Evolutionary conservation across 2,329 filamentous ascomycete genomes (phyloP), one percentile per base, ranked within the genome.

Genomic region (Xylaria sp.): DNA sequence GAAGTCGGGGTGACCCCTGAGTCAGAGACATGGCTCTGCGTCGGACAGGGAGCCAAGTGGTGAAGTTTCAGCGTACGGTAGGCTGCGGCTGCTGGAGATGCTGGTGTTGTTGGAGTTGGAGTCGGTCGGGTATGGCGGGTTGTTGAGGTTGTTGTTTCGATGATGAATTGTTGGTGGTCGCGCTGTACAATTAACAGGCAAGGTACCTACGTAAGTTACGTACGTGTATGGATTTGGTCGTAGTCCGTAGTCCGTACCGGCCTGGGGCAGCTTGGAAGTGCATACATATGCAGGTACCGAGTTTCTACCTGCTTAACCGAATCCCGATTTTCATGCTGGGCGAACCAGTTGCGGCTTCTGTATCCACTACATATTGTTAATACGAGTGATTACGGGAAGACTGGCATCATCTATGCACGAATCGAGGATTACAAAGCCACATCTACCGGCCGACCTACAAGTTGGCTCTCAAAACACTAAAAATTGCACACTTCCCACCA

Each of bases 1-100:
- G 94, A 55, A 99, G 86, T 72, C 94, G 89, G 65, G 94, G 93
- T 52, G 92, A 97, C 75, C 85, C 93, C 64, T 90, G 88, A 67
- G 83, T 76, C 64, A 85, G 74, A 65, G 83, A 79, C 82, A 85
- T 84, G 65, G 66, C 75, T 63, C 58, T 54, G 50, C 44, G 58
- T 54, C 37, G 48, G 39, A 42, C 37, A 30, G 52, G 16, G 53
- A 55, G 64, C 50, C 50, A 46, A 10, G 42, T 11, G 4, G 49
- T 18, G 8, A 53, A 23, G 42, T 52, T 52, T 59, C 51, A 11
- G 18, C 30, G 3, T 11, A 49, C 47, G 18, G 8, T 4, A 11
- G 2, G 7, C 2, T 48, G 5, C 16, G 2, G 52, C 23, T 54
- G 52, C 19, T 50, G 10, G 16, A 9, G 19, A 18, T 19, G 47